Base-by-base conservation (phyloP, 352 stramenopile genomes). In the Globisporangium alternatum region DNA sequence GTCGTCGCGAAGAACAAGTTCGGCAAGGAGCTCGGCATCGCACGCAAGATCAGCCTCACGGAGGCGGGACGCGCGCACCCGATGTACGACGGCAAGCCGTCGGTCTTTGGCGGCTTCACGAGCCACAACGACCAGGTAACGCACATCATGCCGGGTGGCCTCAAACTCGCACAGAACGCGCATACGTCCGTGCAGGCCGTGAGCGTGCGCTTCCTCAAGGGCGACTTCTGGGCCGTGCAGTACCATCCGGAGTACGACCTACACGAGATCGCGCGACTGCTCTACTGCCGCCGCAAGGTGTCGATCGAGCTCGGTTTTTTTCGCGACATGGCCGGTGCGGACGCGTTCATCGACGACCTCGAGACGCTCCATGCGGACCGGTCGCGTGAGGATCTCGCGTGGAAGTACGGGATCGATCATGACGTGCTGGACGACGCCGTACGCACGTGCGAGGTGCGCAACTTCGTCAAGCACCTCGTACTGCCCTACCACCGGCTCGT, bases 181-280 rank as follows among this genome's bases (percentile, higher is more conserved):
- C 84, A 86, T 61, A 89, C 80, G 1, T 71, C 69, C 7, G 80
- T 89, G 58, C 82, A 93, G 58, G 83, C 78, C 28, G 79, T 81
- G 5, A 71, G 60, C 28, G 62, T 93, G 33, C 74, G 72, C 37
- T 74, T 88, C 55, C 60, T 88, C 9, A 86, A 87, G 35, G 84
- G 84, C 48, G 81, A 89, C n/a, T 90, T 90, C 56, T 93, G 82
- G 84, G 81, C 68, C 21, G 62, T 90, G 31, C 84, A 93, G 61
- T 93, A 93, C 62, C 84, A 93, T 30, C 80, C 84, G 4, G 81
- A 93, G 69, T 93, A 91, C 60, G 74, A 93, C 49, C 66, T 91
- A 49, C 80, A 93, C 62, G 84, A 93, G 60, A 82, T 93, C 66
- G 79, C 84, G n/a, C 71, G 81, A 3, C 66, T 93, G 56, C 56